Base-by-base conservation (phyloP, 192 early-diverging fungal genomes). In the Coemansia sp. region DNA sequence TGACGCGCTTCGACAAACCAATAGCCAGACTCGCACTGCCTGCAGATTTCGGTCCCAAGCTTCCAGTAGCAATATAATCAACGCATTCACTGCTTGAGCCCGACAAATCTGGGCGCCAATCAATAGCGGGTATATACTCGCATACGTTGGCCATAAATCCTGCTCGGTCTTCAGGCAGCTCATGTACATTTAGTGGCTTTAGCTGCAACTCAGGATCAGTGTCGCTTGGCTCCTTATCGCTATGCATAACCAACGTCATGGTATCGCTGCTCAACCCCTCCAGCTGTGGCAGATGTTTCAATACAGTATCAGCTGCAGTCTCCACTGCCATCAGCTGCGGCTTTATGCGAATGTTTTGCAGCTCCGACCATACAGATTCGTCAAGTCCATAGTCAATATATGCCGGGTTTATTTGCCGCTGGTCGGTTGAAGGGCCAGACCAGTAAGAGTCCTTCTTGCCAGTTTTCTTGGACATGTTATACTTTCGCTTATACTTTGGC, bases 301-400 rank as follows among this genome's bases (percentile, higher is more conserved):
- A 21, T 18, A 59, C 36, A 4, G 6, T 19, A 1, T 10, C 5
- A n/a, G 1, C 20, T 14, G 49, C 31, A 12, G 66, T 44, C 8
- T 55, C 61, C 20, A 55, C 12, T 7, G 39, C 43, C 12, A 71
- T 38, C 16, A 26, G 18, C 6, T 5, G 41, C 6, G 19, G 31
- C 16, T 55, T 44, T 23, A 61, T 43, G 1, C 20, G 50, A 19
- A 68, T 45, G 30, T 1, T 20, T 3, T 55, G 61, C 33, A 76
- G n/a, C 14, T 21, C 36, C 0, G 43, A 33, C 72, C 72, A 76
- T 13, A 62, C 41, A 13, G 28, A 12, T 2, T 39, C 39, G 46
- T 69, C 67, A 31, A 61, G 51, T 3, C 62, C 59, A 28, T 47
- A 19, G 48, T 76, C 72, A 8, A 76, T 65, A 35, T 57, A 61